These are phyloP conservation scores for Fraxinus americana DNA, from an alignment of 257 asterid genomes.

Conservation along the genomic window DNA sequence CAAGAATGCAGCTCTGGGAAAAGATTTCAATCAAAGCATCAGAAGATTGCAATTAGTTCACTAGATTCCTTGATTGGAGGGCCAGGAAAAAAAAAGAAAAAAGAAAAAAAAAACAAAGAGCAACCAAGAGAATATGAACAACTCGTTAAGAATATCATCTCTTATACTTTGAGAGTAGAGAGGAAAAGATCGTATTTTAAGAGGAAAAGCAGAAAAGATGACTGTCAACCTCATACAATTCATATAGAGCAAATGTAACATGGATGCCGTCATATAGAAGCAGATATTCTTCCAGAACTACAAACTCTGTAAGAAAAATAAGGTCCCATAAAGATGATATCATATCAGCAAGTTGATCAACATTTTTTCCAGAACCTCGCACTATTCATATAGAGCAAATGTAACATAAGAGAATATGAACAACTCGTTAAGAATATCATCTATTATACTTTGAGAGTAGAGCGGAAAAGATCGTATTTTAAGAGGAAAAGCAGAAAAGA, in stretches of 20 bases:
- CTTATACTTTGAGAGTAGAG: neutral
- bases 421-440: neutral
- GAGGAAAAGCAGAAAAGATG: constrained; percentile 10
- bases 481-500: constrained; percentile 10
- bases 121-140: constrained; percentile 10
- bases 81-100: too few relatives aligned
- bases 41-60: neutral
- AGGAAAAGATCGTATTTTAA: neutral
- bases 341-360: too few relatives aligned
- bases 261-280: constrained; percentile 1
- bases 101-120: too few relatives aligned
- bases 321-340: too few relatives aligned
- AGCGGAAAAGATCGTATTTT: neutral
- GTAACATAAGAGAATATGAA: neutral
- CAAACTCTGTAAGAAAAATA: constrained; percentile 14
- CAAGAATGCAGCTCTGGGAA: neutral
- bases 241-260: neutral
- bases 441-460: neutral
- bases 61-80: too few relatives aligned
- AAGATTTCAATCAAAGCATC: too few relatives aligned
- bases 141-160: neutral
- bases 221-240: neutral
- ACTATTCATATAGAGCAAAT: too few relatives aligned
- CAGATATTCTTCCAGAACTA: neutral
- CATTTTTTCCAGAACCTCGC: neutral